These are phyloP conservation scores for Malassezia equina DNA, from an alignment of 1,284 basidiomycete genomes.

Conservation along the genomic window DNA sequence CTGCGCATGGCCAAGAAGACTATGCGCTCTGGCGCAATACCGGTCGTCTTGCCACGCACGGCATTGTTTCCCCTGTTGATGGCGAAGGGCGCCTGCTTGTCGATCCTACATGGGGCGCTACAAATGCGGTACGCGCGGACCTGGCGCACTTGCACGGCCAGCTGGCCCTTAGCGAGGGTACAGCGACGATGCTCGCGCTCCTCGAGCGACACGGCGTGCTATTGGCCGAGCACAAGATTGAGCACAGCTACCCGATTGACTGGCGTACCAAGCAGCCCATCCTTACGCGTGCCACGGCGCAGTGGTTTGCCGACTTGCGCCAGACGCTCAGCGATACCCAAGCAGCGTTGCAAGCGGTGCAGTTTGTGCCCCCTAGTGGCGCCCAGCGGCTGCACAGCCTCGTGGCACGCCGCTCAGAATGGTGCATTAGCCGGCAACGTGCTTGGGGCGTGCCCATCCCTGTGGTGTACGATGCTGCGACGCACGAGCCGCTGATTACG, in stretches of 20 bases:
- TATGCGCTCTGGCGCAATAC: conserved; percentile 52
- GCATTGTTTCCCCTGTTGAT: conserved; percentile 56
- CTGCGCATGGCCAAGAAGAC: conserved; percentile 89
- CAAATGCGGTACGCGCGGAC: conserved; percentile 48
- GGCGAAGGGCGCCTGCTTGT: conserved; percentile 64
- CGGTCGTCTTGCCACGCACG: conserved; percentile 20
- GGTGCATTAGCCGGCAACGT: conserved; percentile 97
- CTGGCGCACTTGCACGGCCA: conserved; percentile 57
- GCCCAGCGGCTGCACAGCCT: conserved; percentile 65
- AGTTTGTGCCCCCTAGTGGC: conserved; percentile 60
- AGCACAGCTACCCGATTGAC: conserved; percentile 89
- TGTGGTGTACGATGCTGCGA: conserved; percentile 63
- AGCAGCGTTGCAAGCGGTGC: conserved; percentile 61
- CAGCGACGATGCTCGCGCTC: conserved; percentile 57
- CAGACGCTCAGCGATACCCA: conserved; percentile 69
- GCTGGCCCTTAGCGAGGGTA: conserved; percentile 64
- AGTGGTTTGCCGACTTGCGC: conserved; percentile 93
- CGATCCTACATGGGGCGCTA: conserved; percentile 15
- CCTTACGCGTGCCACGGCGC: conserved; percentile 85
- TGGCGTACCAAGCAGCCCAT: conserved; percentile 92
- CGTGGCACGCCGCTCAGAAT: conserved; percentile 78
- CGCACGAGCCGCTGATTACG: conserved; percentile 59
- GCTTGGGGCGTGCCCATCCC: conserved; percentile 98
- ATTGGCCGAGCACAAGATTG: conserved; percentile 60
- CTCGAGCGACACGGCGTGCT: conserved; percentile 53